Evolutionary conservation across 805 yeast species (phyloP), one percentile per base, ranked within the genome.

Genomic region (Ogataea populi-albae): DNA sequence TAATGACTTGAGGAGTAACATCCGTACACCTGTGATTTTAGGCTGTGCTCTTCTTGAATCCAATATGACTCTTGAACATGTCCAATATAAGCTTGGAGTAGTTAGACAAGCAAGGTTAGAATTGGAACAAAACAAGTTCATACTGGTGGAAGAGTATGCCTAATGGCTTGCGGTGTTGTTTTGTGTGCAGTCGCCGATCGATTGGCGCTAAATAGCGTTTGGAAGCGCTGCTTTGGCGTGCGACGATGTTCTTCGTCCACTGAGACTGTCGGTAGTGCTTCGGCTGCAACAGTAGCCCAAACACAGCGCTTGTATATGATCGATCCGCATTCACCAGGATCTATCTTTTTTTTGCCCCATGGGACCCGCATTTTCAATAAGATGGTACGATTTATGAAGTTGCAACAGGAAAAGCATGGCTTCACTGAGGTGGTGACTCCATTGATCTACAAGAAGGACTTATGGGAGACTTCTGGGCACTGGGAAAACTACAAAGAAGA

Each of bases 401-500:
- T 77, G 26, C 96, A 87, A 54, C 94, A 88, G 58, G 63, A 74
- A 15, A 75, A 71, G 41, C 83, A 81, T 49, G 96, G 95, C 0
- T 93, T 88, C 54, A 79, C 85, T 40, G 98, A 93, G 62, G 97
- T 93, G 5, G 76, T 91, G 18, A 86, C 96, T 1, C 98, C 98
- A 2, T 69, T 91, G 47, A 82, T 93, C 10, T 93, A 82, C 64
- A 84, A 82, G 49, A 80, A 79, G 39, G 73, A 77, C 23, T 65
- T 93, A 12, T 93, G 97, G 96, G 83, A 88, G 59, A 77, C 72
- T 33, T 83, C 95, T 8, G 98, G 98, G 1, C 98, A 93, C 62
- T 91, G 97, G 97, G 85, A 81, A 9, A 89, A 91, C 55, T 91
- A 93, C 57, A 76, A 86, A 49, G 91, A 86, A 24, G 98, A 91